phyloP scores from a whole-genome alignment of 202 grass and related monocot genomes.

The Panicum hallii region DNA sequence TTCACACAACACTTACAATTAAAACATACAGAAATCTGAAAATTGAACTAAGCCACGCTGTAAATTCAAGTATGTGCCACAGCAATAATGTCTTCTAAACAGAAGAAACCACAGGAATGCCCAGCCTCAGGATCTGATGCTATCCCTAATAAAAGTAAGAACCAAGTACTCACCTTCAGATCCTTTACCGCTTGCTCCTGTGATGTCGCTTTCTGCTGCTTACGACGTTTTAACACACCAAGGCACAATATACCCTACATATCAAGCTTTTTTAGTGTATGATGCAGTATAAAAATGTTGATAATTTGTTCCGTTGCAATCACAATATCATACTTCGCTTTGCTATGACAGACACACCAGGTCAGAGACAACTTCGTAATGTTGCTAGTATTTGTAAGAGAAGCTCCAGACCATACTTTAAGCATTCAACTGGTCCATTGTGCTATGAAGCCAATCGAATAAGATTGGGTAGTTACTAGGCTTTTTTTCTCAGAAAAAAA shows the following conservation, averaged over 20 bases:
- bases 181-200: conserved; percentile 79
- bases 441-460: not conserved
- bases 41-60: not conserved
- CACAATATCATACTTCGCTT: not conserved
- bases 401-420: not conserved
- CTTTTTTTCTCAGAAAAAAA: conserved; percentile 16
- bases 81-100: not conserved
- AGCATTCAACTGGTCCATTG: conserved; percentile 5
- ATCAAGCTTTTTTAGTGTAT: conserved; percentile 37
- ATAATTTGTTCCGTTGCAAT: conserved; percentile 7
- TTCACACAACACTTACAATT: not conserved
- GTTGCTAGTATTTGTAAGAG: not conserved
- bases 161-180: conserved; percentile 63
- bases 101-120: conserved; percentile 25
- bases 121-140: not conserved
- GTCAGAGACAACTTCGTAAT: conserved; percentile 16
- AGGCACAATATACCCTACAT: conserved; percentile 79
- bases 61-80: not conserved
- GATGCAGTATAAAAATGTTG: conserved; percentile 14
- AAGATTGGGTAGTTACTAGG: not conserved
- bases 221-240: conserved; percentile 71
- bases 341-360: not conserved
- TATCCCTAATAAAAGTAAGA: conserved; percentile 3
- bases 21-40: not conserved
- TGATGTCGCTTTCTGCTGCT: conserved; percentile 72